These are phyloP conservation scores for Trichophyton benhamiae DNA, from an alignment of 2,329 filamentous ascomycete genomes.

Conservation along the genomic window DNA sequence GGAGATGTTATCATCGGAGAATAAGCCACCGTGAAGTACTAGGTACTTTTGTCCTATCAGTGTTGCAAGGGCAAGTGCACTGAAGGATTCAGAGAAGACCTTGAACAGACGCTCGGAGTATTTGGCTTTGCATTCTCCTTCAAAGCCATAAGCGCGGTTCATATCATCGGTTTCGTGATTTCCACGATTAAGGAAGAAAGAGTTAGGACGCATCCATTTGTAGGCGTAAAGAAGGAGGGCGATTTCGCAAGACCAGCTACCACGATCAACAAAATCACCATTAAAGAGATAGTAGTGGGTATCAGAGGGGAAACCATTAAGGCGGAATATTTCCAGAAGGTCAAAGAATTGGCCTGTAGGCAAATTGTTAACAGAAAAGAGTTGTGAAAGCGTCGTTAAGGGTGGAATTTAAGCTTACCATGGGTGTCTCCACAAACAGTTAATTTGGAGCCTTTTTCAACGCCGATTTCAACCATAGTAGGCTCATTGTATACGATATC, in stretches of 20 bases:
- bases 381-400: background rate
- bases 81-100: slow-evolving; percentile 96
- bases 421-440: slow-evolving; percentile 98
- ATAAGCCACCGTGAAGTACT: slow-evolving; percentile 85
- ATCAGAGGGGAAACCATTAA: slow-evolving; percentile 73
- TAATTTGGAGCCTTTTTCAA: slow-evolving; percentile 63
- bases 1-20: slow-evolving; percentile 84
- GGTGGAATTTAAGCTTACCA: slow-evolving; percentile 41
- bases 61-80: slow-evolving; percentile 79
- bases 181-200: slow-evolving; percentile 90
- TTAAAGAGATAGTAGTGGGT: slow-evolving; percentile 96
- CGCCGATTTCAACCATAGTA: slow-evolving; percentile 89
- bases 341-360: slow-evolving; percentile 87
- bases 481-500: slow-evolving; percentile 83
- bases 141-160: slow-evolving; percentile 97
- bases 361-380: background rate
- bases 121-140: slow-evolving; percentile 96
- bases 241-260: slow-evolving; percentile 97
- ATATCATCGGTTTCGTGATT: slow-evolving; percentile 99
- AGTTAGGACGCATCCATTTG: slow-evolving; percentile 82
- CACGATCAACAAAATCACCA: slow-evolving; percentile 94
- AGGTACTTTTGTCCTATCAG: slow-evolving; percentile 84
- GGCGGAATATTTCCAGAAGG: slow-evolving; percentile 85
- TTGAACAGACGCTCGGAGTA: slow-evolving; percentile 96
- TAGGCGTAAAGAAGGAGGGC: slow-evolving; percentile 86